Evolutionary conservation across 768 basidiomycete genomes (phyloP).

Genomic region (Candolleomyces eurysporus): DNA sequence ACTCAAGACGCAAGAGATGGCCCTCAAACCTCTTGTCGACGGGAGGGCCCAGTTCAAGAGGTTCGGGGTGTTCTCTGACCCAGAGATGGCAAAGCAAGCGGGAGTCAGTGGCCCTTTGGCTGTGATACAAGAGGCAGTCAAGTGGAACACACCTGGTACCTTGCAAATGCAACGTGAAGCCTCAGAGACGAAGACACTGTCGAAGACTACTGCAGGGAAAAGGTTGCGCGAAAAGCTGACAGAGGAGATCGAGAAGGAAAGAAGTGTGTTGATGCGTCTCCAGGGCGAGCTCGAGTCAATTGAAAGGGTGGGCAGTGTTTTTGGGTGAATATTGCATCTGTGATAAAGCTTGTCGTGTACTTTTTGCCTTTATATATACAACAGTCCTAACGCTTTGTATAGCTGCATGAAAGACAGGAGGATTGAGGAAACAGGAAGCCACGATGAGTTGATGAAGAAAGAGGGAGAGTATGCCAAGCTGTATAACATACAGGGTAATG

Average conservation of each 20-base stretch:
- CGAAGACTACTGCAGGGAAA: background rate
- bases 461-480: conserved; percentile 41
- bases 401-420: conserved; percentile 46
- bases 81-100: background rate
- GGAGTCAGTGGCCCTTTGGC: background rate
- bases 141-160: background rate
- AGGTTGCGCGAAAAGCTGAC: background rate
- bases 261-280: background rate
- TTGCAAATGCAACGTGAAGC: background rate
- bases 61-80: background rate
- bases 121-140: background rate
- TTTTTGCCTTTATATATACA: no score
- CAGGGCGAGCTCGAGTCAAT: no score
- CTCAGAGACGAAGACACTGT: background rate
- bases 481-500: conserved; percentile 37
- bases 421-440: conserved; percentile 40
- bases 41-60: background rate
- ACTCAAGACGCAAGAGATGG: background rate
- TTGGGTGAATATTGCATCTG: no score
- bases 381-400: background rate
- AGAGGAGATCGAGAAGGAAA: background rate
- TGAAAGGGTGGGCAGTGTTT: no score
- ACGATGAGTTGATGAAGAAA: conserved; percentile 33
- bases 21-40: background rate
- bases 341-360: no score